Evolutionary conservation across 225 moss, liverwort and hornwort genomes (phyloP), one percentile per base, ranked within the genome.

Genomic region (Thuidium tamariscinum): DNA sequence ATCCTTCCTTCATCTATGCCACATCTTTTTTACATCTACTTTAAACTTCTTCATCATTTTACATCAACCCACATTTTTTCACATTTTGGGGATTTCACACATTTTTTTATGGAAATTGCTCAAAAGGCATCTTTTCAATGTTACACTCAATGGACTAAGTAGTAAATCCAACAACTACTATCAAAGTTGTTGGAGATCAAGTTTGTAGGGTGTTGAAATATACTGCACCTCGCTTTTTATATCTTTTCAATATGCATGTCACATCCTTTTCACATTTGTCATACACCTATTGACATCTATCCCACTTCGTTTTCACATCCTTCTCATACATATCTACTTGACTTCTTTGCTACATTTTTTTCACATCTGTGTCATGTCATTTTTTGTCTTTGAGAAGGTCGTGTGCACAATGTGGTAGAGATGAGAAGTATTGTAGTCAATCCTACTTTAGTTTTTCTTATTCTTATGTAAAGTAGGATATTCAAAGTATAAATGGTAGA

Each of bases 201-300:
- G 12, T 1, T 74, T 2, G 14, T 0, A 2, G 4, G 44, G 18
- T 0, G 0, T 0, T 19, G 1, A 52, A n/a, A 52, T 22, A 52
- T 34, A 20, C 1, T 12, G 1, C 11, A 32, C 2, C 1, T 11
- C 1, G 1, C 1, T 73, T 20, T 36, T 54, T 4, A 32, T 3
- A 23, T 26, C 8, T 56, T 56, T 77, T 78, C 19, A n/a, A 29
- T 11, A 30, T 27, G 2, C 27, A 11, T 19, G 18, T 5, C 5
- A 42, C 27, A 29, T 39, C 41, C 8, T 29, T 19, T 59, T 26
- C 1, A 78, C 11, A 29, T 29, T 1, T 57, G 11, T 41, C 2
- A 16, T 57, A 78, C 7, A 39, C 16, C 27, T 26, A 56, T 29
- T 41, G 5, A 10, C 25, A 25, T 36, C 76, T 36, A 54, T 36